Evolutionary conservation across 1,139 yeast species (phyloP), one percentile per base, ranked within the genome.

Genomic region (Saccharomyces hybrid): DNA sequence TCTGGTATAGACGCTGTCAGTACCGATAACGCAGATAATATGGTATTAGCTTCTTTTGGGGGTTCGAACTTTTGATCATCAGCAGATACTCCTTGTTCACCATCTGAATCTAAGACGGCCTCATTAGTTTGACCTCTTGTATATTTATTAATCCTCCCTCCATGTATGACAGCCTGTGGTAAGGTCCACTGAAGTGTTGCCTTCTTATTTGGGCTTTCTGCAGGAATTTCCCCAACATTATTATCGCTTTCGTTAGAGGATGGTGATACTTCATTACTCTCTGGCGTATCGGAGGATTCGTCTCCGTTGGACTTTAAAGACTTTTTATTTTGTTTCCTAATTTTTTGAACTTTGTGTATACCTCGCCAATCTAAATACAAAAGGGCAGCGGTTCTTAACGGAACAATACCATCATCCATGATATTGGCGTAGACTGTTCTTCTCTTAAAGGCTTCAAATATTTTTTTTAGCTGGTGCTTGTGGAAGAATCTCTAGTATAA

Each of bases 1-100:
- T 88, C 75, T 0, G 99, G 99, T n/a, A 86, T 72, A 0, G 97
- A 96, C 0, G 98, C 96, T 9, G 87, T 71, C 4, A 93, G 71
- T 0, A 81, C 74, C 7, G 82, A 76, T 0, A 83, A 76, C 0
- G 85, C 87, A 1, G 86, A 76, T 54, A 80, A 76, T 2, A 83
- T 61, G 2, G 84, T 77, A 1, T 85, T 80, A 0, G 85, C 76
- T 49, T 75, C 77, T 3, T 83, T 84, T 6, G 83, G 82, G 2
- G 79, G 72, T 16, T 61, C 55, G 21, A 81, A 76, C 2, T 59
- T 56, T 31, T 56, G 57, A 12, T 55, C 54, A 5, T 51, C 51
- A 4, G 41, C 51, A 21, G 55, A 48, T 8, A 53, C 49, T 7
- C 42, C 52, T 16, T 58, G 56, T 12, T 59, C 62, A 4, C 61